Evolutionary conservation across 805 yeast species (phyloP), one percentile per base, ranked within the genome.

Genomic region (Peterozyma toletana): DNA sequence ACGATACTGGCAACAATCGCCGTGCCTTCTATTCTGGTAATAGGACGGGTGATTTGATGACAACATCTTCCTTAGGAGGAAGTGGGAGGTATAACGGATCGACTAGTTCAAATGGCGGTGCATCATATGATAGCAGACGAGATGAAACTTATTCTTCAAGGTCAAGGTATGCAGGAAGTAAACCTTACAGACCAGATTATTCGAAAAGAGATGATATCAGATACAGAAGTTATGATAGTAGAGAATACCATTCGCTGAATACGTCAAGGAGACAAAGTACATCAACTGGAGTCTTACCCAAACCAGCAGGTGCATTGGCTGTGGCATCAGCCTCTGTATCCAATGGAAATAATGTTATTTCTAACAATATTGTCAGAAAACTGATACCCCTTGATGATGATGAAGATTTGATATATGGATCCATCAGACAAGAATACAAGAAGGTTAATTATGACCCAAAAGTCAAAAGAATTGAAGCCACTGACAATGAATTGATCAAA

Each of bases 401-500:
- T 9, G 43, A 40, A 17, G 47, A 44, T 34, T 40, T 44, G 36
- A 40, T 44, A n/a, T 44, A 44, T 40, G 47, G 47, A 4, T 40
- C 43, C 10, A 39, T 40, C 17, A 44, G 35, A 33, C 40, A 14
- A 31, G 15, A 31, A 14, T 31, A 31, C 43, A 30, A 44, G 31
- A 30, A 11, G 11, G n/a, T 33, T 33, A 15, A 34, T 15, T 17
- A 13, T 16, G 11, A 34, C n/a, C n/a, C 16, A 18, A n/a, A 11
- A 21, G 10, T 10, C 13, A 14, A 7, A 7, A 21, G 7, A 21
- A 7, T 21, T 21, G 27, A 21, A 21, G 27, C 27, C 27, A 21
- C 27, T 5, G 27, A 21, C 7, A 21, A 21, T 21, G 27, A 21
- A 5, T 21, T 21, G 27, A 21, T 21, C 27, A 21, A 21, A 21